Percentiles rank a stretch among this genome's conserved stretches.
Conservation (phyloP, 164 flowering plant species). For the Tetrastigma voinierianum region DNA sequence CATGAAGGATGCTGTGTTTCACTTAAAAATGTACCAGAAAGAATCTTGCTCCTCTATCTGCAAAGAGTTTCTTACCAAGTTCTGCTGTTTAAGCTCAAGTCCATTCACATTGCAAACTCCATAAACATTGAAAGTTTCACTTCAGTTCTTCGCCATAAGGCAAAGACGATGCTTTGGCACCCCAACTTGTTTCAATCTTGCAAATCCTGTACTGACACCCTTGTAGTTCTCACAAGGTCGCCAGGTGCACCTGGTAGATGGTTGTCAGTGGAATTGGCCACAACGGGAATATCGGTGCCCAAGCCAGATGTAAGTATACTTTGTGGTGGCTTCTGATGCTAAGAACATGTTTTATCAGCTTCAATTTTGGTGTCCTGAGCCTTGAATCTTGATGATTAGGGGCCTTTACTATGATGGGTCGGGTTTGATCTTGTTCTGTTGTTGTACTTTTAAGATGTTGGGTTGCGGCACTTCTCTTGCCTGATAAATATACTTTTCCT, state of each 20-base stretch:
- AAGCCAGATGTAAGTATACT: conserved; percentile 63
- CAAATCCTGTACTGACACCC: conserved; percentile 28
- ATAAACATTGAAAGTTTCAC: no score
- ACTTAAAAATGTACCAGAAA: no score
- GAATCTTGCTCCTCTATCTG: no score
- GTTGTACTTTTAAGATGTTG: conserved; percentile 83
- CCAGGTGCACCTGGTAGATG: conserved; percentile 65
- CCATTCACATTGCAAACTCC: no score
- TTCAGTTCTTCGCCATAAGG: no score
- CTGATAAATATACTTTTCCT: conserved; percentile 84
- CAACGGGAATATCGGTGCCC: conserved; percentile 31
- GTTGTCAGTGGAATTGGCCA: conserved; percentile 45
- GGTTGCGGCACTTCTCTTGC: conserved; percentile 45
- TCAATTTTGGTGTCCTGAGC: conserved; percentile 33
- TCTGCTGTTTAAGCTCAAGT: no score
- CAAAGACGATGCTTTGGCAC: conserved; percentile 11
- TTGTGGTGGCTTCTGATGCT: conserved; percentile 54
- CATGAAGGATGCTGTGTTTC: no score
- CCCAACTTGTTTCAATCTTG: conserved; percentile 30
- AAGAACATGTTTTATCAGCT: conserved; percentile 40
- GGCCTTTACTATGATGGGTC: conserved; percentile 55
- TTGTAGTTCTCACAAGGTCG: conserved; percentile 33
- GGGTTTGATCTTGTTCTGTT: conserved; percentile 49
- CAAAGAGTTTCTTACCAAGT: no score
- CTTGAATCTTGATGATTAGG: conserved; percentile 94